Percentiles rank a stretch among this genome's conserved stretches.
phyloP scores from a whole-genome alignment of 768 basidiomycete species.

The Xerocomus spinulosus region DNA sequence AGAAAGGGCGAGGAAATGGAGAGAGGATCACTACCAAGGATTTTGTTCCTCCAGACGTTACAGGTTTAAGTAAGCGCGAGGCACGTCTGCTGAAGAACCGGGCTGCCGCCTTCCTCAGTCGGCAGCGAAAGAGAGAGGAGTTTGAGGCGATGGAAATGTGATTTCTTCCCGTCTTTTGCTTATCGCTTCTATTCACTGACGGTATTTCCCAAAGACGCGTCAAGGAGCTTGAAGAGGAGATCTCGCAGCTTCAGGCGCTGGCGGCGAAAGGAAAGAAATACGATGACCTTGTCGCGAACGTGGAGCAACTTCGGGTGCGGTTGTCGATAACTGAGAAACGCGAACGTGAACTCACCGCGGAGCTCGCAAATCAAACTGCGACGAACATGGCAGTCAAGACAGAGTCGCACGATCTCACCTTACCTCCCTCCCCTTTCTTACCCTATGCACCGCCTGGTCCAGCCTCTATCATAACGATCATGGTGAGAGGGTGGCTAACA shows the following conservation, averaged over 20 bases:
- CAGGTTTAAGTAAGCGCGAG: slow-evolving; percentile 84
- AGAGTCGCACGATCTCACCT: slow-evolving; percentile 52
- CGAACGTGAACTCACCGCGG: slow-evolving; percentile 59
- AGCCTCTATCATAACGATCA: slow-evolving; percentile 63
- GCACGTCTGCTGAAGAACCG: slow-evolving; percentile 90
- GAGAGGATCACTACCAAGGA: slow-evolving; percentile 65
- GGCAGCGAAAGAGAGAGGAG: slow-evolving; percentile 89
- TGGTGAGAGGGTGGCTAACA: slow-evolving; percentile 42
- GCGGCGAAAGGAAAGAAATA: slow-evolving; percentile 42
- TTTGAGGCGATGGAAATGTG: slow-evolving; percentile 89
- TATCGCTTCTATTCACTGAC: slow-evolving; percentile 13
- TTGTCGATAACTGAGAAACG: slow-evolving; percentile 62
- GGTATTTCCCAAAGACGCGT: slow-evolving; percentile 55
- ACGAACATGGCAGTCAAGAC: slow-evolving; percentile 44
- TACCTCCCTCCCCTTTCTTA: slow-evolving; percentile 42
- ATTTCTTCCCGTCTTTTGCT: slow-evolving; percentile 34
- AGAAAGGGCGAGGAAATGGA: slow-evolving; percentile 46
- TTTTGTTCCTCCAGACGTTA: slow-evolving; percentile 84
- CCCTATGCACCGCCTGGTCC: slow-evolving; percentile 35
- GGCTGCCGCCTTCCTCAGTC: slow-evolving; percentile 85
- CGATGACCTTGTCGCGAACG: slow-evolving; percentile 48
- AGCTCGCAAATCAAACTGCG: slow-evolving; percentile 46
- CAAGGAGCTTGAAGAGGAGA: slow-evolving; percentile 80
- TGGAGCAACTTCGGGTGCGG: slow-evolving; percentile 63
- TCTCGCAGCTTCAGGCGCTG: slow-evolving; percentile 62